Evolutionary conservation across 2,329 filamentous ascomycete species (phyloP).

Genomic region (Phialemonium atrogriseum): DNA sequence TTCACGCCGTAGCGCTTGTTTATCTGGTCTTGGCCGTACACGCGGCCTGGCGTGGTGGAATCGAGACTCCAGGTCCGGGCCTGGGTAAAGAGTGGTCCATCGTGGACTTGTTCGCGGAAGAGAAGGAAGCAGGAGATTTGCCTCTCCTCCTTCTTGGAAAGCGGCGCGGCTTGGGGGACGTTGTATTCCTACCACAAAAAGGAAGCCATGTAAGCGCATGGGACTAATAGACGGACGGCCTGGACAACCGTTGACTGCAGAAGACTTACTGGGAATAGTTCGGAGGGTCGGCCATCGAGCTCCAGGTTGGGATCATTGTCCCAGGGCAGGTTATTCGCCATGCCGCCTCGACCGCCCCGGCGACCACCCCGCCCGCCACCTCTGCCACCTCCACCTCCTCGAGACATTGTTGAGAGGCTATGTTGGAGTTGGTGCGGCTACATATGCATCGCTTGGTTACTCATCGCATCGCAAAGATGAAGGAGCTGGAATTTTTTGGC

Average conservation of each 20-base stretch:
- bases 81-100: constrained; percentile 48
- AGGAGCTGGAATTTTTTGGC: too few species aligned
- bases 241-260: neutral
- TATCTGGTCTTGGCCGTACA: constrained; percentile 50
- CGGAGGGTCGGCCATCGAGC: constrained; percentile 45
- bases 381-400: constrained; percentile 35
- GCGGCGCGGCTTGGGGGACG: constrained; percentile 35
- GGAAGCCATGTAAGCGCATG: constrained; percentile 2
- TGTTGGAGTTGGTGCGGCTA: too few species aligned
- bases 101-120: constrained; percentile 48
- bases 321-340: constrained; percentile 40
- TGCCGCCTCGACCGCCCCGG: constrained; percentile 36
- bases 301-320: constrained; percentile 41
- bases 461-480: too few species aligned
- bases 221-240: neutral
- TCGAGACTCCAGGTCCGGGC: constrained; percentile 34
- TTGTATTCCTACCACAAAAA: constrained; percentile 34
- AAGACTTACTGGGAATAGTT: constrained; percentile 45
- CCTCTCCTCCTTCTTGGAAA: constrained; percentile 35
- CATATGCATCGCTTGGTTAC: too few species aligned
- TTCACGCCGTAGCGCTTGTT: constrained; percentile 48
- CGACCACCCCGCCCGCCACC: constrained; percentile 24
- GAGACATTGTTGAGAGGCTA: constrained; percentile 32
- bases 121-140: constrained; percentile 44
- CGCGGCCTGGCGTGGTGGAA: constrained; percentile 26